Evolutionary conservation across 2,329 filamentous ascomycete species (phyloP), one percentile per base, ranked within the genome.

Genomic region (Penicillium sp.): DNA sequence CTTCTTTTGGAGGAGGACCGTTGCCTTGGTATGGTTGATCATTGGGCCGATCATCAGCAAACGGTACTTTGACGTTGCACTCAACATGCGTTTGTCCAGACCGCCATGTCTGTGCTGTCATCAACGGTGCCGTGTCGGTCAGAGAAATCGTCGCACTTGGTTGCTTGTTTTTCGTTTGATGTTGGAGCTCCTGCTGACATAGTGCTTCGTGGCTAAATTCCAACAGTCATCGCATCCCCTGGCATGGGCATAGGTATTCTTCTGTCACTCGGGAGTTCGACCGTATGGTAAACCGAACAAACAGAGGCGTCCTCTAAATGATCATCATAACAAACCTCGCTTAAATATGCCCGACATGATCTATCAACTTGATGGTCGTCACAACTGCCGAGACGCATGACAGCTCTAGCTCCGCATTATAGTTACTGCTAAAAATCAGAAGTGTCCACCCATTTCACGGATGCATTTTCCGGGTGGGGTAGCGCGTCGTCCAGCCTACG

Each of bases 311-410:
- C 11, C 13, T 21, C 31, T 16, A 34, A 27, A 24, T 24, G n/a
- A 36, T 39, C 29, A 5, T 24, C 21, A 24, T 4, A n/a, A 36
- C n/a, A n/a, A 36, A 36, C n/a, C 34, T 36, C 34, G 34, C 11
- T n/a, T 36, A 36, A n/a, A 36, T 5, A 36, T 39, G 27, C 18
- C 18, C n/a, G 45, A 53, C 16, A 13, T 36, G 53, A 56, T 50
- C 38, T 50, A 53, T 56, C 54, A 41, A 49, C 24, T 43, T 9
- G 3, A 44, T 16, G 16, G 38, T n/a, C 18, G 4, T 13, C 32
- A 16, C 18, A 41, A 41, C 13, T 34, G 21, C 27, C 43, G 36
- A 52, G 43, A 40, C 36, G 27, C 16, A 16, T 27, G 31, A 46
- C 39, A 34, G 16, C 34, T 27, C 14, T 13, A 11, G 39, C 14